Evolutionary conservation across 495 filamentous ascomycete genomes (phyloP).

Genomic region (Saxophila tyrrhenica): DNA sequence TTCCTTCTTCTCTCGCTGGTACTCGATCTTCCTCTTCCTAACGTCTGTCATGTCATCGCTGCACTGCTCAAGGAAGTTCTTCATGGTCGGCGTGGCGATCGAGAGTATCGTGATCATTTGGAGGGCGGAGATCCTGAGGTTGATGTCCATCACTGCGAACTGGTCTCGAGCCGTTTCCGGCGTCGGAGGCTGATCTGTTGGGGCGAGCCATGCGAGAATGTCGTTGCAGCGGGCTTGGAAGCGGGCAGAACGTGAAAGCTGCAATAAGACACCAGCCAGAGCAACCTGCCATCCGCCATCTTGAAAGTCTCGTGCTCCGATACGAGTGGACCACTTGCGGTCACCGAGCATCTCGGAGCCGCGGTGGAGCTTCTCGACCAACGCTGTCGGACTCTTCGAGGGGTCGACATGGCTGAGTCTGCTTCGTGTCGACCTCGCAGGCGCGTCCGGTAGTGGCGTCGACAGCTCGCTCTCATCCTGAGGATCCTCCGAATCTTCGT

Average conservation of each 20-base stretch:
- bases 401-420: slow-evolving; percentile 74
- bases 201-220: slow-evolving; percentile 67
- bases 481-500: slow-evolving; percentile 47
- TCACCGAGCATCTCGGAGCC: slow-evolving; percentile 66
- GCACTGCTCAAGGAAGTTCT: slow-evolving; percentile 81
- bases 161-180: slow-evolving; percentile 57
- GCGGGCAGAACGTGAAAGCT: slow-evolving; percentile 64
- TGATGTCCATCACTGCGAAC: slow-evolving; percentile 68
- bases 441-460: slow-evolving; percentile 43
- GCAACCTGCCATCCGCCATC: slow-evolving; percentile 88
- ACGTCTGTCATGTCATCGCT: slow-evolving; percentile 84
- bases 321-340: slow-evolving; percentile 72
- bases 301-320: slow-evolving; percentile 73
- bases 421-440: slow-evolving; percentile 62
- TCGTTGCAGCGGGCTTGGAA: slow-evolving; percentile 63
- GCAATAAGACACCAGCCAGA: slow-evolving; percentile 74
- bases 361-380: slow-evolving; percentile 34
- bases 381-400: slow-evolving; percentile 30
- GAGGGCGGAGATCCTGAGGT: slow-evolving; percentile 65
- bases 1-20: slow-evolving; percentile 69
- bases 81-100: slow-evolving; percentile 72
- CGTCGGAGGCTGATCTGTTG: slow-evolving; percentile 59
- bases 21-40: slow-evolving; percentile 89
- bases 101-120: slow-evolving; percentile 82
- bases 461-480: slow-evolving; percentile 41